Evolutionary conservation across 331 rosid genomes (phyloP), one percentile per base, ranked within the genome.

Genomic region (Rosa hybrid): DNA sequence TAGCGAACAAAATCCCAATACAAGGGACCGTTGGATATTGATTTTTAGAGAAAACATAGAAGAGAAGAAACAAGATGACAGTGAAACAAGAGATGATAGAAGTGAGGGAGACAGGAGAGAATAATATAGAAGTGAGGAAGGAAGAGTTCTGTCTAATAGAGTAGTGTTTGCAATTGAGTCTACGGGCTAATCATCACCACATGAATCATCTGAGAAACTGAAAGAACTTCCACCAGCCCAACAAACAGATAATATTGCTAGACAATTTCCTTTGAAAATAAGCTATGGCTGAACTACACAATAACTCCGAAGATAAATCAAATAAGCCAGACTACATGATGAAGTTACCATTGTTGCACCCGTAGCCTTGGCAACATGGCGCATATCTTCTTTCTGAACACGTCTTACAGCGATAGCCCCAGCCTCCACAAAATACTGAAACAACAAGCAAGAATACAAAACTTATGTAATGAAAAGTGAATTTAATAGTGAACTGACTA

Each of bases 381-480:
- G 99, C 95, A 96, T 96, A 81, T 96, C 97, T 84, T 96, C 99
- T 82, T 93, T 96, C 77, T 85, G 86, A 65, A 96, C 97, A 72
- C 99, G 97, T 78, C 98, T 89, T 17, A 96, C 98, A 76, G 98
- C 99, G 51, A 96, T 93, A 51, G 99, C 98, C 59, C 98, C 98
- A 80, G 91, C 97, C 92, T 92, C 98, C 79, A 96, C 98, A 83
- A 96, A 96, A 84, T 93, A 96, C 99, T 96, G 94, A 78, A 81
- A 75, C 45, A 77, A 72, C 59, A 85, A 48, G 16, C 79, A 83
- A 70, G 18, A 44, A 76, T 44, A 77, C 18, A 11, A 71, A 53
- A 75, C 41, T 57, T 20, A 73, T 10, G 68, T 42, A 65, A 49
- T 74, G 17, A 73, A n/a, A 30, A 6, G 71, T 60, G 65, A 14